phyloP scores from a whole-genome alignment of 2,329 filamentous ascomycete species.

The Lecanoromycetidae sp. region DNA sequence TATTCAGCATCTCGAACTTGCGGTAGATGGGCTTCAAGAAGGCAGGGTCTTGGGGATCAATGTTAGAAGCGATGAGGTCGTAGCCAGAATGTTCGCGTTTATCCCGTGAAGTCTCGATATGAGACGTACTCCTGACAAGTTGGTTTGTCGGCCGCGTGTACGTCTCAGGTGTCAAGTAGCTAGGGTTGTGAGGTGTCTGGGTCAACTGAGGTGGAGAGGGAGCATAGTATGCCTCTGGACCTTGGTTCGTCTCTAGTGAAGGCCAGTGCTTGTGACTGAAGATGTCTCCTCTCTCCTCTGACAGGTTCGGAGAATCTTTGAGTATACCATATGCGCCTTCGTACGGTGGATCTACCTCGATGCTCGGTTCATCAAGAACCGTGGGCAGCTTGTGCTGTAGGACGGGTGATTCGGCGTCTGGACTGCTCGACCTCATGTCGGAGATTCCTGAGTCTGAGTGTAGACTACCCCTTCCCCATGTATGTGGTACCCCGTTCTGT shows the following conservation, averaged over 20 bases:
- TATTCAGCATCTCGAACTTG: slow-evolving; percentile 69
- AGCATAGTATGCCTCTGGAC: slow-evolving; percentile 13
- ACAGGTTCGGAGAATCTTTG: no score
- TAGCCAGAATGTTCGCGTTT: slow-evolving; percentile 41
- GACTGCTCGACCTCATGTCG: slow-evolving; percentile 24
- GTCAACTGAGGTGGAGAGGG: slow-evolving; percentile 1
- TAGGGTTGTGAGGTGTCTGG: slow-evolving; percentile 1
- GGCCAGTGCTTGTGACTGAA: slow-evolving; percentile 11
- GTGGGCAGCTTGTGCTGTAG: slow-evolving; percentile 21
- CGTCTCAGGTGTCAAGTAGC: slow-evolving; percentile 21
- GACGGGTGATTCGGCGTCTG: slow-evolving; percentile 25
- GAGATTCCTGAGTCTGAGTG: slow-evolving; percentile 28
- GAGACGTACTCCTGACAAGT: slow-evolving; percentile 23
- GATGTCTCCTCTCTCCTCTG: not conserved
- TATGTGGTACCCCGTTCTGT: slow-evolving; percentile 11
- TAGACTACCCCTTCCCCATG: slow-evolving; percentile 18
- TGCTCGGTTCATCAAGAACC: slow-evolving; percentile 1
- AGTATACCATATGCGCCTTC: not conserved
- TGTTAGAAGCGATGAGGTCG: slow-evolving; percentile 47
- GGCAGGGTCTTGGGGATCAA: slow-evolving; percentile 32
- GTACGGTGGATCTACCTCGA: not conserved
- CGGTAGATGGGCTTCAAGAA: slow-evolving; percentile 55
- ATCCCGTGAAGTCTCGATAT: slow-evolving; percentile 16
- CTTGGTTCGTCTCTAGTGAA: slow-evolving; percentile 6
- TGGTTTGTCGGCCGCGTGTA: slow-evolving; percentile 33